Percentiles rank a stretch among this genome's conserved stretches.
These are phyloP conservation scores for Thalassiosira allenii DNA, from an alignment of 352 stramenopile species.

Conservation along the genomic window DNA sequence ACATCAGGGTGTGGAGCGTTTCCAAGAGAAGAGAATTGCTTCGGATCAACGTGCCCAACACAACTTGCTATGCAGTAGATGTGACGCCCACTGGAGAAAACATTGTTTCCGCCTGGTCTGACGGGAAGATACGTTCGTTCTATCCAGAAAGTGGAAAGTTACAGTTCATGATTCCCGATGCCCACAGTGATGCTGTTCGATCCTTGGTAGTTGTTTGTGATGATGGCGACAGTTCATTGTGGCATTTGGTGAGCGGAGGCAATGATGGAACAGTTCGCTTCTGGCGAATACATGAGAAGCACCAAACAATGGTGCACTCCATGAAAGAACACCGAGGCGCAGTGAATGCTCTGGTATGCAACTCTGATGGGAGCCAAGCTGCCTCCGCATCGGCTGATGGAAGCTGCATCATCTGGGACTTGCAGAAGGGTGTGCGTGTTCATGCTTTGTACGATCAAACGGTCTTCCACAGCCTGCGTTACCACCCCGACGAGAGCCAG, in stretches of 20 bases:
- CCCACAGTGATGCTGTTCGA: conserved; percentile 94
- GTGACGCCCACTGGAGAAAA: conserved; percentile 89
- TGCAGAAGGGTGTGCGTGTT: conserved; percentile 90
- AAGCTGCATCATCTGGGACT: conserved; percentile 97
- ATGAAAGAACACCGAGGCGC: conserved; percentile 95
- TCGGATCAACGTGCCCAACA: conserved; percentile 95
- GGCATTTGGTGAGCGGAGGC: conserved; percentile 93
- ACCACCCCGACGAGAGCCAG: conserved; percentile 96
- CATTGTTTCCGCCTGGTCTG: conserved; percentile 95
- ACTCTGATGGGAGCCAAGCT: conserved; percentile 83
- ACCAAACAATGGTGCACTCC: conserved; percentile 94
- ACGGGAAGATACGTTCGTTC: conserved; percentile 97
- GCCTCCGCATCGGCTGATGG: conserved; percentile 87
- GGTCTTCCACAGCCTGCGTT: conserved; percentile 93
- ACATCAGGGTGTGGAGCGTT: conserved; percentile 97
- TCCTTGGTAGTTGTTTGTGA: conserved; percentile 89
- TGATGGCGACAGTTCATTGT: conserved; percentile 74
- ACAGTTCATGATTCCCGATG: conserved; percentile 94
- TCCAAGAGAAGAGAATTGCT: conserved; percentile 93
- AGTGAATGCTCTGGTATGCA: conserved; percentile 88
- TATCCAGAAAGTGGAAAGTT: conserved; percentile 95
- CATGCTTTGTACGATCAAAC: conserved; percentile 96
- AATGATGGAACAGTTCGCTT: conserved; percentile 93
- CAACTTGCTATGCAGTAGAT: conserved; percentile 94
- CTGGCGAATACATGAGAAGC: conserved; percentile 91